A percentile compares a stretch with the other conserved stretches of the same genome.
These are phyloP conservation scores for Casaregolazyma suthepensis DNA, from an alignment of 1,139 yeast species.

Conservation along the genomic window DNA sequence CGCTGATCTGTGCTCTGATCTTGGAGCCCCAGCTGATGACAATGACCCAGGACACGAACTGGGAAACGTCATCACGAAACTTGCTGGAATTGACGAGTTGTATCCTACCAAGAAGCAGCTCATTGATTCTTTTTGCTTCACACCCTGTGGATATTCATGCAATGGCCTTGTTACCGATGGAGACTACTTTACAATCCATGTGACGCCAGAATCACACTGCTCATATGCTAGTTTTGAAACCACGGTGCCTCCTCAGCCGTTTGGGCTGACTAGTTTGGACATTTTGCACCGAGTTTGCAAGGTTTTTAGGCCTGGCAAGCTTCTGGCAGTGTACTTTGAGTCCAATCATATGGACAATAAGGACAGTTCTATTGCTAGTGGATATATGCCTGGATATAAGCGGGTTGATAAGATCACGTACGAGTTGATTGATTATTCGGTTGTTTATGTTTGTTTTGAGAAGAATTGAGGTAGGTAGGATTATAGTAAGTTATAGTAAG, in stretches of 20 bases:
- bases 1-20: constrained; percentile 24
- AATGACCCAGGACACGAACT: constrained; percentile 73
- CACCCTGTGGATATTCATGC: constrained; percentile 96
- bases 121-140: constrained; percentile 80
- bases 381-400: constrained; percentile 43
- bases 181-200: constrained; percentile 83
- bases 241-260: constrained; percentile 52
- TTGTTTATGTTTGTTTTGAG: constrained; percentile 35
- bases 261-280: constrained; percentile 42
- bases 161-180: constrained; percentile 60
- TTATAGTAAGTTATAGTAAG: neutral
- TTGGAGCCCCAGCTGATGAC: constrained; percentile 33
- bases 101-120: constrained; percentile 38
- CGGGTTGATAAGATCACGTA: constrained; percentile 65
- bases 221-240: constrained; percentile 96
- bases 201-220: constrained; percentile 92
- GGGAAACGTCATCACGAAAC: constrained; percentile 62
- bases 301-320: constrained; percentile 69
- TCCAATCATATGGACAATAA: constrained; percentile 17
- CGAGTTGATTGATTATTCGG: constrained; percentile 56
- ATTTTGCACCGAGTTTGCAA: constrained; percentile 51
- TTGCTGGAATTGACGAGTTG: constrained; percentile 55
- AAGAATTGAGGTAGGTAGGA: neutral
- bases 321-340: constrained; percentile 64
- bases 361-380: constrained; percentile 11